Percentiles rank a stretch among this genome's conserved stretches.
Evolutionary conservation across 305 asterid species (phyloP).

Genomic region (Fraxinus sp.): DNA sequence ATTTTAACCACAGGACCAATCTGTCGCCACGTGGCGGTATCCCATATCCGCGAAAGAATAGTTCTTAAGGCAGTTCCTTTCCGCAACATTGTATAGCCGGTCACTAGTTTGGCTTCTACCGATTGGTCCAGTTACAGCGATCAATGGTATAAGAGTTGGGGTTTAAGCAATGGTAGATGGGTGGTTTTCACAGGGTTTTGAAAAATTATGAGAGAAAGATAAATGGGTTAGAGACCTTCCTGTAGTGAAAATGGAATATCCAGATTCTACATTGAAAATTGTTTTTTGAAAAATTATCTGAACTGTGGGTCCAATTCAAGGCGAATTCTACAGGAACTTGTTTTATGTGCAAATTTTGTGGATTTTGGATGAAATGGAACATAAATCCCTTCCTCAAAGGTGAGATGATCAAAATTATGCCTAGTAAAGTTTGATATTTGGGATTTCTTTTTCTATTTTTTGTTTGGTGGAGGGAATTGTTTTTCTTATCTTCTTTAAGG

Average conservation of each 20-base stretch:
- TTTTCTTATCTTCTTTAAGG: background rate
- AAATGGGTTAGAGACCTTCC: constrained; percentile 27
- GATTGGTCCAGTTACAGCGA: constrained; percentile 57
- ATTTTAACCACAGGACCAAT: constrained; percentile 51
- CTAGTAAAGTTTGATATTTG: constrained; percentile 15
- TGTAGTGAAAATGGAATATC: constrained; percentile 29
- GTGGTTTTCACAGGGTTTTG: constrained; percentile 86
- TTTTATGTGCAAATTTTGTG: constrained; percentile 29
- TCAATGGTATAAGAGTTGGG: constrained; percentile 88
- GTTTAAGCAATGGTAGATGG: constrained; percentile 56
- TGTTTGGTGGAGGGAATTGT: constrained; percentile 3
- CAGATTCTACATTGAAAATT: constrained; percentile 15
- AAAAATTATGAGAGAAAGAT: background rate
- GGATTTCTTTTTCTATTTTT: background rate
- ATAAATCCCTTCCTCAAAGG: constrained; percentile 35
- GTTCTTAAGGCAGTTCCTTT: constrained; percentile 76
- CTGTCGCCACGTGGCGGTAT: constrained; percentile 66
- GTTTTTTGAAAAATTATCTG: constrained; percentile 23
- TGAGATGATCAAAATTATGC: constrained; percentile 41
- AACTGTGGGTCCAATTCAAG: background rate
- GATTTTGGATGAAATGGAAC: constrained; percentile 30
- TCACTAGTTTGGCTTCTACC: constrained; percentile 40
- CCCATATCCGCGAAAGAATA: constrained; percentile 48
- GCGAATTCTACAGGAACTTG: constrained; percentile 3
- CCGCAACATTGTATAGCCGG: constrained; percentile 54